A percentile compares a stretch with the other conserved stretches of the same genome.
These are phyloP conservation scores for Mayamaea pseudoterrestris DNA, from an alignment of 108 stramenopile genomes.

Conservation along the genomic window DNA sequence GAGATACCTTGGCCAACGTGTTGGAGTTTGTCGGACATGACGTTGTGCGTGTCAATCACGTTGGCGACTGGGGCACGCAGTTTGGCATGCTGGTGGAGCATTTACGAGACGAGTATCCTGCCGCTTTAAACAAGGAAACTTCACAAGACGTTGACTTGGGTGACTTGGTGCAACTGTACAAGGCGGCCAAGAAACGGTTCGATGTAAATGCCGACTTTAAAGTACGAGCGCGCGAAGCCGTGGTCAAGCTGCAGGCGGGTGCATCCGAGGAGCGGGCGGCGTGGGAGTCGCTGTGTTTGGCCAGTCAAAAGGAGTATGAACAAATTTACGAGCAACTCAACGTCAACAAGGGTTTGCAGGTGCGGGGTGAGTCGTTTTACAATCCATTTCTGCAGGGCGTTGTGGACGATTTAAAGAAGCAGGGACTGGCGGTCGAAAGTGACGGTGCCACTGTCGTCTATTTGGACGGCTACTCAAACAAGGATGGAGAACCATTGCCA, in stretches of 20 bases:
- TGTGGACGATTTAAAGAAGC: slow-evolving; percentile 66
- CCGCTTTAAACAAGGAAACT: slow-evolving; percentile 57
- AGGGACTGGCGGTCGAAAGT: slow-evolving; percentile 70
- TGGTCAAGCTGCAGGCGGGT: slow-evolving; percentile 93
- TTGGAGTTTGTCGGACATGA: slow-evolving; percentile 87
- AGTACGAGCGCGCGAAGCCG: slow-evolving; percentile 72
- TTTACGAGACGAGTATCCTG: slow-evolving; percentile 89
- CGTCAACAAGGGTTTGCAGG: slow-evolving; percentile 56
- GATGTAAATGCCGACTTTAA: slow-evolving; percentile 89
- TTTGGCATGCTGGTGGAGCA: slow-evolving; percentile 98
- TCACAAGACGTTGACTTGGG: slow-evolving; percentile 64
- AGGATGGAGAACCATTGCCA: slow-evolving; percentile 76
- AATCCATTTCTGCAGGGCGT: slow-evolving; percentile 80
- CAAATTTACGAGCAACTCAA: slow-evolving; percentile 77
- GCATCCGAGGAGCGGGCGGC: slow-evolving; percentile 79
- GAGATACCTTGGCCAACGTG: slow-evolving; percentile 88
- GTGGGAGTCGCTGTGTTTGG: slow-evolving; percentile 84
- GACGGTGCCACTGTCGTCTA: slow-evolving; percentile 84
- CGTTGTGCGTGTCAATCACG: slow-evolving; percentile 92
- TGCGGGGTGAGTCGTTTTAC: slow-evolving; percentile 95
- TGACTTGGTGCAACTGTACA: slow-evolving; percentile 92
- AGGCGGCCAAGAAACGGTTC: slow-evolving; percentile 89
- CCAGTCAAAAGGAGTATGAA: slow-evolving; percentile 71
- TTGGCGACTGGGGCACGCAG: slow-evolving; percentile 99
- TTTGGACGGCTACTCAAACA: slow-evolving; percentile 70